Evolutionary conservation across 2,329 filamentous ascomycete genomes (phyloP).

Genomic region (Iodosphaeria phyllophila): DNA sequence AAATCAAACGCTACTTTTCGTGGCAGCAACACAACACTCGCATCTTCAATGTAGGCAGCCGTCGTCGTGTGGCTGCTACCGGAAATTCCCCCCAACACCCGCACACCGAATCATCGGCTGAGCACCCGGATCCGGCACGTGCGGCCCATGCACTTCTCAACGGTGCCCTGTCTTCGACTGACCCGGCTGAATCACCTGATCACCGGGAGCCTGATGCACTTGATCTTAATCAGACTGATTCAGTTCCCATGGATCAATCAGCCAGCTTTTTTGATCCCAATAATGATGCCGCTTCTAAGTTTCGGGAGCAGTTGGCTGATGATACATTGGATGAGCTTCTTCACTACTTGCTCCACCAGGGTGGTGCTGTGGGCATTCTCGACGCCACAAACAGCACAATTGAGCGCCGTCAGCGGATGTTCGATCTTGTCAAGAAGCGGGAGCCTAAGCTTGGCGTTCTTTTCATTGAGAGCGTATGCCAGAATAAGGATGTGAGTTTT

Average conservation of each 20-base stretch:
- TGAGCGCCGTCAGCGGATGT: constrained; percentile 63
- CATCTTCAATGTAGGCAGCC: constrained; percentile 95
- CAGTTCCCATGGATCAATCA: constrained; percentile 57
- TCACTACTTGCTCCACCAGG: constrained; percentile 67
- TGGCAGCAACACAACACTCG: constrained; percentile 93
- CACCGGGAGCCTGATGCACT: constrained; percentile 19
- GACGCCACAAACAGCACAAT: constrained; percentile 96
- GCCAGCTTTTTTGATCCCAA: constrained; percentile 86
- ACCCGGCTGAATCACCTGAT: constrained; percentile 12
- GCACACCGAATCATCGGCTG: too few relatives aligned
- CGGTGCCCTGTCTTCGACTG: constrained; percentile 16
- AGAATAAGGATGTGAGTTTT: constrained; percentile 46
- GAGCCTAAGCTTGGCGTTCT: constrained; percentile 81
- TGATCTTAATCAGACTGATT: constrained; percentile 14
- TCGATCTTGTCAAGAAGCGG: constrained; percentile 62
- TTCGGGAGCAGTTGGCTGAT: constrained; percentile 82
- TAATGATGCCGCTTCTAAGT: constrained; percentile 62
- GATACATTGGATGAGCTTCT: constrained; percentile 84
- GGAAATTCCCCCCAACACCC: constrained; percentile 15
- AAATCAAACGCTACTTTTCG: constrained; percentile 82
- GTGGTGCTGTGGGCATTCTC: constrained; percentile 82
- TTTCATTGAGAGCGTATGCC: constrained; percentile 88
- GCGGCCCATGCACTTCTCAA: constrained; percentile 38
- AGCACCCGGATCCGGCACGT: constrained; percentile 20
- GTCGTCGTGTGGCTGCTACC: constrained; percentile 57